Evolutionary conservation across 192 early-diverging fungal genomes (phyloP), one percentile per base, ranked within the genome.

Genomic region (Linnemannia hyalina): DNA sequence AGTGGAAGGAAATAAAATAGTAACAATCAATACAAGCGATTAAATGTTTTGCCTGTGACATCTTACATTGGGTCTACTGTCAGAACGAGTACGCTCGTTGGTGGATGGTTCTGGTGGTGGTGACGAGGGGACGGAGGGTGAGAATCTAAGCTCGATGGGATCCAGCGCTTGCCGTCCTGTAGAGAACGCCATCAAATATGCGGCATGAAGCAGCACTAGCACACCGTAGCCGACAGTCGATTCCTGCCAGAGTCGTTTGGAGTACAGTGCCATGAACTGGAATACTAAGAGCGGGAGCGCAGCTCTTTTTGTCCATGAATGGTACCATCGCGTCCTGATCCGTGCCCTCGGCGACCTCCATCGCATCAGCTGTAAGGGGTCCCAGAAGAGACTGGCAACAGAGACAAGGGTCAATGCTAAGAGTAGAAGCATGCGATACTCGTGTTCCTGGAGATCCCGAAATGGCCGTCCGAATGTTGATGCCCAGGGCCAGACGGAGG

Each of bases 371-470:
- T 72, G 52, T 20, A 80, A n/a, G 20, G 77, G 78, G 26, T 85
- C 70, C 83, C 83, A 85, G 22, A 47, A 80, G 0, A 85, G 26
- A 4, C 78, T 75, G 11, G 29, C 26, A 22, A 76, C 32, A 13
- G 83, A 85, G 23, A 77, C 10, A 6, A 10, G 5, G 4, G 26
- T 40, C 10, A 80, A 22, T 16, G 35, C 10, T 4, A 36, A 0
- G 13, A 80, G 38, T 16, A 60, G 7, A 10, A 80, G 26, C 16
- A 69, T 32, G 10, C 74, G 49, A 16, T 10, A 29, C 47, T 85
- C 78, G 16, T 36, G 36, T 11, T 54, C 74, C 18, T 69, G 60
- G 23, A 68, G 16, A 3, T 26, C 38, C 11, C 18, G 38, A 13
- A 76, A 57, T 26, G 75, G 70, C 16, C 70, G 68, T 18, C 70